Evolutionary conservation across 108 stramenopile species (phyloP), one percentile per base, ranked within the genome.

Genomic region (Nannochloropsis salina): DNA sequence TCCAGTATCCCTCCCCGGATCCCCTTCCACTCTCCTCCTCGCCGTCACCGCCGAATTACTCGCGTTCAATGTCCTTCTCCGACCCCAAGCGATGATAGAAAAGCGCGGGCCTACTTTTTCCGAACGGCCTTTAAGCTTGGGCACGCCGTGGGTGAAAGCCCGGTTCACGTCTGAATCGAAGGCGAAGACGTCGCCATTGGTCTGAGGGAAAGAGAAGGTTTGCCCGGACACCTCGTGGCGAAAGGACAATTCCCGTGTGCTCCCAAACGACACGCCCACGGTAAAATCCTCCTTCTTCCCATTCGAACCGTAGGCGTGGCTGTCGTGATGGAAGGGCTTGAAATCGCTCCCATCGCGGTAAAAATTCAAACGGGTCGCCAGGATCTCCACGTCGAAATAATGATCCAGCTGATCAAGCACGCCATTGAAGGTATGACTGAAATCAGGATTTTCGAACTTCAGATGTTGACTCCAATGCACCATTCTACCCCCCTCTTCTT

Each of bases 321-420:
- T n/a, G n/a, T 74, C 61, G 61, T 74, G 61, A 74, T 74, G 61
- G 61, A 74, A 74, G 2, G 61, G 61, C 61, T 74, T 74, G n/a
- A 74, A 74, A n/a, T 74, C 61, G 6, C 61, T 74, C n/a, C 61
- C 61, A 74, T 74, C 61, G 20, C 61, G 15, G 6, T 74, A 74
- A 8, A 74, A 74, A 74, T 74, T 74, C 61, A 74, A 74, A 74
- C 61, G 61, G 20, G 61, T 74, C 61, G 61, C 61, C 15, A 74
- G 61, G n/a, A 74, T 74, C n/a, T 74, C 61, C 61, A 74, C 61
- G 61, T 74, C 61, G n/a, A 74, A 74, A 74, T 74, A 74, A 15
- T 15, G 20, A n/a, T 74, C 61, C n/a, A 74, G n/a, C n/a, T n/a
- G 61, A 74, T 4, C 61, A 15, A 74, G 61, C 15, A 74, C 20